Evolutionary conservation across 2,329 filamentous ascomycete genomes (phyloP), one percentile per base, ranked within the genome.

Genomic region (Ophiostoma triangulosporum): DNA sequence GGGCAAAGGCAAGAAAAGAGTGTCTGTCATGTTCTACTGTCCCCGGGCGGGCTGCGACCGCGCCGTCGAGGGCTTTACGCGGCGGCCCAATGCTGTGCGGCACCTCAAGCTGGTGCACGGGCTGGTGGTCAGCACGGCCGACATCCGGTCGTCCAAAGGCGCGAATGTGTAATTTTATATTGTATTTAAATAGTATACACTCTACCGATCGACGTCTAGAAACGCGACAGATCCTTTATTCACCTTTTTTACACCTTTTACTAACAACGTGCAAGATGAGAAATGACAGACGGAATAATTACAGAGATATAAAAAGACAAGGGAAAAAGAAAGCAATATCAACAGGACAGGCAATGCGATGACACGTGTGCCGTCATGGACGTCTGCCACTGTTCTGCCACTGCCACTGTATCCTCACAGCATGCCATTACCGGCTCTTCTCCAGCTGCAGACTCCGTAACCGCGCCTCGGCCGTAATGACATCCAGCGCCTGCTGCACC

Each of bases 401-500:
- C 29, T 8, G 12, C 29, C 29, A 9, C 6, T 17, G 12, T 35
- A 15, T 35, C 14, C 6, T 35, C 17, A 20, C 35, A 36, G n/a
- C 32, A 35, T 12, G 12, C 8, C 33, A 17, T 54, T 38, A 55
- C 48, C 48, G 43, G 38, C 32, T 54, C 56, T 78, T 93, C 65
- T 94, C 86, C 58, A 95, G 80, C 64, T 86, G 81, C 68, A 96
- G 71, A 69, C 87, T 95, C 72, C 93, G 87, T 62, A 96, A 73
- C 62, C 90, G 80, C 38, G 90, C 90, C 72, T 96, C 89, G 5
- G 89, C 87, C 61, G 88, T 83, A 70, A 95, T 94, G 70, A 95
- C 93, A 69, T 98, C 93, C 63, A 98, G 76, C 63, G 93, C 93
- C 72, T 98, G 93, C 70, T 87, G 84, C 59, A 97, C 93, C 72